Evolutionary conservation across 345 rosid genomes (phyloP), one percentile per base, ranked within the genome.

Genomic region (sweet orange (Citrus sinensis)): DNA sequence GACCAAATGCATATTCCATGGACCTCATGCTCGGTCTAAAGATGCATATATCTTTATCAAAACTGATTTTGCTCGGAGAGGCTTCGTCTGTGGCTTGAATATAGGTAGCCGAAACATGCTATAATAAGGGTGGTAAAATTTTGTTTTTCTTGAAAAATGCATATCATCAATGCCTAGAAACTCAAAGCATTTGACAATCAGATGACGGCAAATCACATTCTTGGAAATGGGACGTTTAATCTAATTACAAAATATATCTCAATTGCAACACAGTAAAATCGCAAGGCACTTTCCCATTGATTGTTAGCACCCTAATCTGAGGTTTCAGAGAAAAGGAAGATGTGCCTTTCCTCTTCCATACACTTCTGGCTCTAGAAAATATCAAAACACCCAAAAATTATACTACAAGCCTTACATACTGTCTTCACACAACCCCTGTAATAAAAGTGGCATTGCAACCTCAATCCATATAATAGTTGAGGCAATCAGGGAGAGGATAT

Each of bases 241-340:
- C 83, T 85, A 81, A 76, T 84, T 81, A 87, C 90, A 83, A 69
- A 61, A 73, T 81, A 76, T 79, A 76, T 79, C 82, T 82, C 81
- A 74, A 80, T 77, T 73, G 84, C 87, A 80, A 76, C 75, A 71
- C 75, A 63, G 73, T 51, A 70, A 78, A 87, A 79, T 82, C 40
- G 22, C 79, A 70, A 79, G 73, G 76, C 67, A 77, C 24, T 19
- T 72, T 79, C 55, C 78, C 70, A 78, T 76, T 40, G 67, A 72
- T 70, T 56, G 91, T 86, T 85, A 82, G 84, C 83, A 83, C 77
- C 79, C 87, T 85, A 83, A 59, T 75, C 46, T 79, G 83, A 70
- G 75, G 73, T 79, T 80, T 78, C 70, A 34, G 19, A 71, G 61
- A 56, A 63, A 71, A 62, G 58, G 66, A 76, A 79, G 65, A 64